These are phyloP conservation scores for Wolfiporia cocos DNA, from an alignment of 1,284 basidiomycete genomes.

Conservation along the genomic window DNA sequence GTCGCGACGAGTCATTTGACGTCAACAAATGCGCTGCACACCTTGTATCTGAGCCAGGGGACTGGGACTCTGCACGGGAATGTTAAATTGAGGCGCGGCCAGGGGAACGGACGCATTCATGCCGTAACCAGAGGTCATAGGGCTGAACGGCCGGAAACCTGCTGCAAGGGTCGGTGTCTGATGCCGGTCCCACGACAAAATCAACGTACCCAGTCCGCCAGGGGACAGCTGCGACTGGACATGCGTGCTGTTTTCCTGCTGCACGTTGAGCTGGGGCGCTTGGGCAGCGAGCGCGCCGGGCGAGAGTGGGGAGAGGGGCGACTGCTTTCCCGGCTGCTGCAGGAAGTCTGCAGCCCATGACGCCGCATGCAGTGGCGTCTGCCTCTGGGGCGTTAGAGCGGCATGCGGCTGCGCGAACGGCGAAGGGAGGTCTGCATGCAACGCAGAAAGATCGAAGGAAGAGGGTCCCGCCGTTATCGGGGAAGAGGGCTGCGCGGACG, in stretches of 20 bases:
- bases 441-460: slow-evolving; percentile 51
- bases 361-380: slow-evolving; percentile 18
- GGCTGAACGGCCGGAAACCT: slow-evolving; percentile 1
- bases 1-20: no score
- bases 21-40: no score
- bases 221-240: slow-evolving; percentile 1
- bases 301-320: slow-evolving; percentile 4
- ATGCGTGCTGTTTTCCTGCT: background rate
- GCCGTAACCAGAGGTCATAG: background rate
- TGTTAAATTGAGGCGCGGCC: no score
- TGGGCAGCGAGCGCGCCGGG: slow-evolving; percentile 2
- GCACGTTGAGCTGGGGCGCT: background rate
- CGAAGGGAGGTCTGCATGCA: slow-evolving; percentile 48
- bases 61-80: no score
- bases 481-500: slow-evolving; percentile 26
- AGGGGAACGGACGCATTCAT: background rate
- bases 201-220: no score
- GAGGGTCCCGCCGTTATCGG: slow-evolving; percentile 28
- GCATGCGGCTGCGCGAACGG: slow-evolving; percentile 18
- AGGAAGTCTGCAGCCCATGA: slow-evolving; percentile 64
- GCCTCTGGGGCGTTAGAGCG: slow-evolving; percentile 24
- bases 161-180: no score
- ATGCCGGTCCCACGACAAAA: no score
- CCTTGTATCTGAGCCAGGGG: no score
- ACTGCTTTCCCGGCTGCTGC: slow-evolving; percentile 22